A percentile compares a stretch with the other conserved stretches of the same genome.
Evolutionary conservation across 1,139 yeast genomes (phyloP).

Genomic region (Saccharomyces hybrid): DNA sequence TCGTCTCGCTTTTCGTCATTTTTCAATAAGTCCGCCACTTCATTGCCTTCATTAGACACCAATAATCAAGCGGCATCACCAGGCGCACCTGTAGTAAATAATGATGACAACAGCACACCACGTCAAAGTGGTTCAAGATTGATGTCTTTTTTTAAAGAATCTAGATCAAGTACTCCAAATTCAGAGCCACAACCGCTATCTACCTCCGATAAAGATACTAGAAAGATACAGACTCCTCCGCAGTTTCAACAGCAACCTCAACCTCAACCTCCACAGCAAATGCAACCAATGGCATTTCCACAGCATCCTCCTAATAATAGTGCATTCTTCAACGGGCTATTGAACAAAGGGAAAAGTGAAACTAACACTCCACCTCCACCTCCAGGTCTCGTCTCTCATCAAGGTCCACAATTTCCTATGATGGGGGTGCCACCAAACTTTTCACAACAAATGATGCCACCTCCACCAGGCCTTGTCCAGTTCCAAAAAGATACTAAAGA

Average conservation of each 20-base stretch:
- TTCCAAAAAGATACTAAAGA: not conserved
- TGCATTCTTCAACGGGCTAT: conserved; percentile 27
- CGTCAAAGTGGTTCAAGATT: conserved; percentile 24
- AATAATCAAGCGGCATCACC: conserved; percentile 7
- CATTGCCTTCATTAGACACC: conserved; percentile 7
- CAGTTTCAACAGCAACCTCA: conserved; percentile 8
- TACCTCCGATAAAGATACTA: conserved; percentile 6
- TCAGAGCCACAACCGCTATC: conserved; percentile 6
- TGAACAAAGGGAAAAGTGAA: conserved; percentile 21
- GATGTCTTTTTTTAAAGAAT: conserved; percentile 27
- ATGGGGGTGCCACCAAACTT: conserved; percentile 7
- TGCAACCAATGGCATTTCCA: conserved; percentile 5
- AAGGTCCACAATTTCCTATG: conserved; percentile 5
- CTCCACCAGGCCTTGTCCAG: conserved; percentile 10
- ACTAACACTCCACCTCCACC: conserved; percentile 9
- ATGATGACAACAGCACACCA: conserved; percentile 4
- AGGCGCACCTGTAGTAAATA: conserved; percentile 4
- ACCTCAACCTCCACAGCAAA: conserved; percentile 7
- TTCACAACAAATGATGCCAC: conserved; percentile 23
- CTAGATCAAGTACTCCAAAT: conserved; percentile 3
- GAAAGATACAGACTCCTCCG: conserved; percentile 8
- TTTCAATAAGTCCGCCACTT: conserved; percentile 20
- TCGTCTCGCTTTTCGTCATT: conserved; percentile 32
- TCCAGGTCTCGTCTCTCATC: conserved; percentile 12
- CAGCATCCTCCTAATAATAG: conserved; percentile 18